Conservation (phyloP, 352 stramenopile genomes). For the Aphanomyces invadans region DNA sequence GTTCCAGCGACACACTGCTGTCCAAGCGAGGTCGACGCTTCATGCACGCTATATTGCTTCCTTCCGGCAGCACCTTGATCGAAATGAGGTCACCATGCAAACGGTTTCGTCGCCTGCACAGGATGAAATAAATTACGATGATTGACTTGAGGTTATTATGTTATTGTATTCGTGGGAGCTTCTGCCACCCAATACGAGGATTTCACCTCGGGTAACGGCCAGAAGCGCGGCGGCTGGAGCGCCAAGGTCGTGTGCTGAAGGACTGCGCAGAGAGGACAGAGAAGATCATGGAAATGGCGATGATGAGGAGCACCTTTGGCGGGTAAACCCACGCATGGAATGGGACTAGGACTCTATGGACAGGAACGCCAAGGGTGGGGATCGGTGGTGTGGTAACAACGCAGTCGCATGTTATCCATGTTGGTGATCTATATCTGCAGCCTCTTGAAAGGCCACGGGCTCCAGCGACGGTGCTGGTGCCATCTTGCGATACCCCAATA, state of each 20-base stretch:
- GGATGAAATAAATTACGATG: too few species aligned
- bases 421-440: constrained; percentile 19
- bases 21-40: background rate
- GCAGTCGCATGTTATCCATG: background rate
- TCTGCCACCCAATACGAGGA: background rate
- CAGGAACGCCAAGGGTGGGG: background rate
- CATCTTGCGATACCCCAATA: constrained; percentile 55
- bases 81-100: background rate
- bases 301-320: too few species aligned
- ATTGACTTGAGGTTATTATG: too few species aligned
- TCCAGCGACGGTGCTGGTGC: constrained; percentile 19
- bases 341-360: background rate
- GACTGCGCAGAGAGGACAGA: too few species aligned
- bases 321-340: background rate
- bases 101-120: background rate
- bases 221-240: background rate
- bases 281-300: too few species aligned
- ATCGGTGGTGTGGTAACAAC: too few species aligned
- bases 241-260: too few species aligned
- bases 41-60: background rate
- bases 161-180: too few species aligned
- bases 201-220: background rate
- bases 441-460: constrained; percentile 19
- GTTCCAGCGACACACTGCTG: background rate
- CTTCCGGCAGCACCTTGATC: background rate